Evolutionary conservation across 352 stramenopile species (phyloP), one percentile per base, ranked within the genome.

Genomic region (Phytophthora megakarya): DNA sequence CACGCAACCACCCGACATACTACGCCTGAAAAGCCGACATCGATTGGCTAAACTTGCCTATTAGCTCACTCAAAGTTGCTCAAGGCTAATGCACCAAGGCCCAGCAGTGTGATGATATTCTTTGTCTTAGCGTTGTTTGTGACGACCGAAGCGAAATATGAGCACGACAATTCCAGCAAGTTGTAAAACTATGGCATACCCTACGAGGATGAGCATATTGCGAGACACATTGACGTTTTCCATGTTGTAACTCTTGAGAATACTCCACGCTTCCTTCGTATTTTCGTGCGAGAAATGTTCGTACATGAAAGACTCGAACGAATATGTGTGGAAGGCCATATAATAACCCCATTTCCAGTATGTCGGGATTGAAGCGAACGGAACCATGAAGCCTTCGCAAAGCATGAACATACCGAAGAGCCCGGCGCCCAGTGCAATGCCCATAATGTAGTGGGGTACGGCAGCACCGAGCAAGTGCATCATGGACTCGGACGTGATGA

Each of bases 391-490:
- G 18, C 88, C 89, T 60, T 94, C 82, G 47, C 81, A 91, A 19
- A 94, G 76, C 80, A 93, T 95, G 43, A 95, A 92, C 67, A 97
- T 90, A 30, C 87, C 89, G 42, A 94, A 94, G 39, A 92, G 52
- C 38, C 89, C 84, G 3, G 85, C 87, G 1, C 75, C 84, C 19
- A 95, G 57, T 12, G 86, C 88, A 37, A 96, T 94, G 16, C 87
- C 88, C 60, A 92, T 92, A 50, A 96, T 93, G 67, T 93, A 90
- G 40, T 96, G 84, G 10, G 88, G 85, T 32, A 90, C 84, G 16
- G 84, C 69, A 37, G 86, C 82, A 22, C 79, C 82, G 5, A 96
- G 68, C 2, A 95, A 64, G 56, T 90, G 78, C 74, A 93, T 93
- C 46, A 91, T 67, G 10, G 84, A 91, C 75, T 96, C 87, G 10